Evolutionary conservation across 1,284 basidiomycete species (phyloP).

Genomic region (Moniliella sp.): DNA sequence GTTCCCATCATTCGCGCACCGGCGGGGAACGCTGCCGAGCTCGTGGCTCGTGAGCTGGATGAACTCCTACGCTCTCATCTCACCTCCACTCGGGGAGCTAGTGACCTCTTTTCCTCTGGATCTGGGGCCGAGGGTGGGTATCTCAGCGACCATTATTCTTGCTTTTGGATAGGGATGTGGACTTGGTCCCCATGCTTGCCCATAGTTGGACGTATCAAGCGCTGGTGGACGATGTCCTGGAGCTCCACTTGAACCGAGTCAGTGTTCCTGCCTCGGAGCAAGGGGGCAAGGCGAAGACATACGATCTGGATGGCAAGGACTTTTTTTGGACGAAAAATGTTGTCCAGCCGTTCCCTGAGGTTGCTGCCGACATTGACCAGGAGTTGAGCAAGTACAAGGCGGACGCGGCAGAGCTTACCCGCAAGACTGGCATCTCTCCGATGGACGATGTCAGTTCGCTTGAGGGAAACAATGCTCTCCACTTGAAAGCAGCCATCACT

Average conservation of each 20-base stretch:
- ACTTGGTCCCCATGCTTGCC: conserved; percentile 77
- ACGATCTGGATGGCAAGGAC: conserved; percentile 91
- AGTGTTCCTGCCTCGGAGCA: conserved; percentile 41
- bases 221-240: conserved; percentile 84
- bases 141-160: too few relatives aligned
- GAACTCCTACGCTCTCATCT: conserved; percentile 74
- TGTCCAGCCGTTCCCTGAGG: conserved; percentile 85
- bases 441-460: conserved; percentile 56
- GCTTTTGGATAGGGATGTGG: conserved; percentile 80
- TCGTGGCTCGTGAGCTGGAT: conserved; percentile 87
- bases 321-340: conserved; percentile 98
- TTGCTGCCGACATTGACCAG: conserved; percentile 84
- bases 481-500: conserved; percentile 91
- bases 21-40: conserved; percentile 86
- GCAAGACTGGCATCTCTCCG: conserved; percentile 83
- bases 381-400: conserved; percentile 82
- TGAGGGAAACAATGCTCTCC: conserved; percentile 70
- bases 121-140: conserved; percentile 40
- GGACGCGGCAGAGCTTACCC: conserved; percentile 87
- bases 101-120: conserved; percentile 32
- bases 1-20: conserved; percentile 88
- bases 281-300: conserved; percentile 32
- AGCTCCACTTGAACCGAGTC: conserved; percentile 88
- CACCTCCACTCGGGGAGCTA: conserved; percentile 43
- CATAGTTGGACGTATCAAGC: conserved; percentile 99